Evolutionary conservation across 1,284 basidiomycete species (phyloP).

Genomic region (Porogramme epimiltina): DNA sequence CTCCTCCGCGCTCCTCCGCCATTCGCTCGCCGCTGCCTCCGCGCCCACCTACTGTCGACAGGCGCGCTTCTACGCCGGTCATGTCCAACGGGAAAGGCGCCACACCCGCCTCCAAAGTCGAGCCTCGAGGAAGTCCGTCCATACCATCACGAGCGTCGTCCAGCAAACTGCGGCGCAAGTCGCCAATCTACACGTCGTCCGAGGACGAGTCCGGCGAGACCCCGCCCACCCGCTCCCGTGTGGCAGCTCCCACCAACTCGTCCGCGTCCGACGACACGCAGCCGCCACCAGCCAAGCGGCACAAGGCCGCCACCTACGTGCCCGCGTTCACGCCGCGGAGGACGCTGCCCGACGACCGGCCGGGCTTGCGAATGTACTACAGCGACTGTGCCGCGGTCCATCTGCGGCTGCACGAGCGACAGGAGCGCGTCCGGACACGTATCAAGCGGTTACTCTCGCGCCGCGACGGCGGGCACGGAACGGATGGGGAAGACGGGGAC

Average conservation of each 20-base stretch:
- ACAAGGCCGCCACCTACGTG: constrained; percentile 9
- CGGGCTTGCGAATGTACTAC: constrained; percentile 53
- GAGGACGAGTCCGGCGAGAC: constrained; percentile 51
- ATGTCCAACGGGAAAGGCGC: constrained; percentile 24
- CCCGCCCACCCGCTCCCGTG: constrained; percentile 3
- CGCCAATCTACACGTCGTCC: constrained; percentile 55
- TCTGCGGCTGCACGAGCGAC: constrained; percentile 50
- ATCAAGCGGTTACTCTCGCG: constrained; percentile 44
- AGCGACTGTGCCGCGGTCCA: constrained; percentile 44
- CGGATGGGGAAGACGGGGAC: constrained; percentile 39
- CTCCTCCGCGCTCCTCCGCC: constrained; percentile 17
- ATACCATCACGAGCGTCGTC: constrained; percentile 3
- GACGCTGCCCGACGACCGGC: constrained; percentile 49
- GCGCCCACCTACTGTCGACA: constrained; percentile 1
- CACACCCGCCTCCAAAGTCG: constrained; percentile 14
- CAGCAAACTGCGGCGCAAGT: constrained; percentile 31
- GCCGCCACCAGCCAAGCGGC: constrained; percentile 16
- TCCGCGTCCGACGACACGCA: too few relatives aligned
- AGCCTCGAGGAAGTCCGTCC: constrained; percentile 14
- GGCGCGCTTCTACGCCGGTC: too few relatives aligned
- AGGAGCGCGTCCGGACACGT: constrained; percentile 49
- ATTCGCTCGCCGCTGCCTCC: constrained; percentile 23
- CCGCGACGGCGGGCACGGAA: constrained; percentile 35
- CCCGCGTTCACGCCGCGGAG: constrained; percentile 20
- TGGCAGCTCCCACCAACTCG: background rate